Percentiles rank a stretch among this genome's conserved stretches.
Conservation (phyloP, 2,329 filamentous ascomycete genomes). For the Colletotrichum truncatum region DNA sequence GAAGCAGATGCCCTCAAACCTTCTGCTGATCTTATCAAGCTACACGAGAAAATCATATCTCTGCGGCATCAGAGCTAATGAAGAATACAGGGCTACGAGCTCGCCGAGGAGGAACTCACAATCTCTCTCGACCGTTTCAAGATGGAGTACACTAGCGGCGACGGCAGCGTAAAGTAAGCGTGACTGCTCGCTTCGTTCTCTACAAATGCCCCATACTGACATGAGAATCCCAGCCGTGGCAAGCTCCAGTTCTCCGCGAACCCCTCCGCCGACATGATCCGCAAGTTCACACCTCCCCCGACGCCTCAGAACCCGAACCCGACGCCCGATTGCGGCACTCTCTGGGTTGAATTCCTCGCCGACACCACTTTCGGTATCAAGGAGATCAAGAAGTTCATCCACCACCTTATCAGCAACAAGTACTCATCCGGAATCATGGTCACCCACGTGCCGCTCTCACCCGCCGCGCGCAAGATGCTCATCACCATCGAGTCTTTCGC, state of each 20-base stretch:
- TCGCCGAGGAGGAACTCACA: slow-evolving; percentile 88
- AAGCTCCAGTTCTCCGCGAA: slow-evolving; percentile 89
- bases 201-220: slow-evolving; percentile 3
- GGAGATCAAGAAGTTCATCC: slow-evolving; percentile 90
- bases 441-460: slow-evolving; percentile 82
- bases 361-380: slow-evolving; percentile 87
- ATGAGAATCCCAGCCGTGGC: slow-evolving; percentile 67
- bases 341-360: slow-evolving; percentile 92
- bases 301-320: slow-evolving; percentile 76
- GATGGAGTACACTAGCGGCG: slow-evolving; percentile 73
- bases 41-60: neutral
- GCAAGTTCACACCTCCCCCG: slow-evolving; percentile 80
- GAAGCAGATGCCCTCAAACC: neutral
- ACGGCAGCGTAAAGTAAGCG: slow-evolving; percentile 80
- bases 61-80: slow-evolving; percentile 28
- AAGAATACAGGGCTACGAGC: slow-evolving; percentile 81
- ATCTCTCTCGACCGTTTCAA: slow-evolving; percentile 87
- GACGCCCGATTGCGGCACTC: slow-evolving; percentile 79
- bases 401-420: slow-evolving; percentile 80
- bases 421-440: slow-evolving; percentile 93
- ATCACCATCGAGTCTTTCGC: slow-evolving; percentile 78
- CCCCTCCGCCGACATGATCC: slow-evolving; percentile 84
- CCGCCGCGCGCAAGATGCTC: slow-evolving; percentile 88
- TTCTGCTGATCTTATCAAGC: neutral
- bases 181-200: neutral